Conservation (phyloP, 1,139 yeast genomes). For the Scheffersomyces insectosa region DNA sequence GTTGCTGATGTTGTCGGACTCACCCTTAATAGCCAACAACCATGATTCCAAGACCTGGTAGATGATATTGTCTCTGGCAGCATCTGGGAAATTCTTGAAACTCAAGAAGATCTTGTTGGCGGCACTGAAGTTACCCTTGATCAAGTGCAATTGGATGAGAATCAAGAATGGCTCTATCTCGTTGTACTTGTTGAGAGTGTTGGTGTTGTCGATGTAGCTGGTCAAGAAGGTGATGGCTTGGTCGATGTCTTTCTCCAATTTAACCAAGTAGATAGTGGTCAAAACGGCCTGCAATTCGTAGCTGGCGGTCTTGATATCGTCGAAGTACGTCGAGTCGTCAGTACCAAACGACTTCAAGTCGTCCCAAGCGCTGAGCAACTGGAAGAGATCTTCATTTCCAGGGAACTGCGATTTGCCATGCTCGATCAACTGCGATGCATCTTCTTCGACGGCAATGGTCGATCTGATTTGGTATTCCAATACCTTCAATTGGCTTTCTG, state of each 20-base stretch:
- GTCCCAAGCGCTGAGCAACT: constrained; percentile 42
- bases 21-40: constrained; percentile 57
- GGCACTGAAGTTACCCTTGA: constrained; percentile 37
- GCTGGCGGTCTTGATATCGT: constrained; percentile 32
- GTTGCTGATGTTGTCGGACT: constrained; percentile 56
- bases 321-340: constrained; percentile 29
- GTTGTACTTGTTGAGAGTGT: constrained; percentile 15
- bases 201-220: constrained; percentile 14
- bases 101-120: constrained; percentile 38
- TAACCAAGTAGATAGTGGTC: constrained; percentile 44
- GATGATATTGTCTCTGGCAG: constrained; percentile 63
- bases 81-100: constrained; percentile 40
- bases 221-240: constrained; percentile 38
- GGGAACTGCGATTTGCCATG: constrained; percentile 37
- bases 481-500: constrained; percentile 39
- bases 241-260: constrained; percentile 38
- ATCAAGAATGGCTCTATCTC: constrained; percentile 49
- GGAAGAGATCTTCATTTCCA: constrained; percentile 39
- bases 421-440: constrained; percentile 44
- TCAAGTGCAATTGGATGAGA: constrained; percentile 43
- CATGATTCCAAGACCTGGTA: constrained; percentile 71
- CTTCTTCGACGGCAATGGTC: constrained; percentile 39
- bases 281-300: constrained; percentile 45
- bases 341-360: constrained; percentile 45
- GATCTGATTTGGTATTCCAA: constrained; percentile 47